A percentile compares a stretch with the other conserved stretches of the same genome.
Evolutionary conservation across 306 rosid genomes (phyloP).

Genomic region (Crataegus laevigata): DNA sequence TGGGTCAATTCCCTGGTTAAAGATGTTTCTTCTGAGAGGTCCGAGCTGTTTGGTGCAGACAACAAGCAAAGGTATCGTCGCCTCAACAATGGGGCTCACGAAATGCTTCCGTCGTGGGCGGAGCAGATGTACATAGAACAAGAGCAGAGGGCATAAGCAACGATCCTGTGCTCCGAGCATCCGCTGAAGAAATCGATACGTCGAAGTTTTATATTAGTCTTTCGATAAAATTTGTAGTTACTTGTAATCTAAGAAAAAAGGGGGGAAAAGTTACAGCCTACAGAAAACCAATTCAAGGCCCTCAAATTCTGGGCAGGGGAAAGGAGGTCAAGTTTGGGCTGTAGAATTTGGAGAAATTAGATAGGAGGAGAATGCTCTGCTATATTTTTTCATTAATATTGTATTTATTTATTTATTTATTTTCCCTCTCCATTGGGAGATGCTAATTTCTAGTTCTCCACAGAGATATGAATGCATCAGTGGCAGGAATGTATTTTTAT

Average conservation of each 20-base stretch:
- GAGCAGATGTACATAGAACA: conserved; percentile 90
- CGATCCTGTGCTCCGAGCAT: conserved; percentile 29
- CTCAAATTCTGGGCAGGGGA: conserved; percentile 25
- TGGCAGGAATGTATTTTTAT: conserved; percentile 2
- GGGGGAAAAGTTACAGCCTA: neutral
- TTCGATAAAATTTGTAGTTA: conserved; percentile 27
- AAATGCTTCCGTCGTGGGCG: conserved; percentile 75
- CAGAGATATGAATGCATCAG: conserved; percentile 14
- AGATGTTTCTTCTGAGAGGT: conserved; percentile 57
- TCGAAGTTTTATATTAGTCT: conserved; percentile 25
- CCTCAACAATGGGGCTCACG: conserved; percentile 45
- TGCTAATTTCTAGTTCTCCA: conserved; percentile 3
- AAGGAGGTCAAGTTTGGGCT: conserved; percentile 26
- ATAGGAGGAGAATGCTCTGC: conserved; percentile 14
- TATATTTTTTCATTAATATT: conserved; percentile 38
- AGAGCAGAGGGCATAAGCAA: conserved; percentile 78
- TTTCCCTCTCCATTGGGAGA: conserved; percentile 8
- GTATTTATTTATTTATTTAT: conserved; percentile 56
- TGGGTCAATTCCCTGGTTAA: conserved; percentile 89
- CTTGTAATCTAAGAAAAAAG: conserved; percentile 8
- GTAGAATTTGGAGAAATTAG: conserved; percentile 25
- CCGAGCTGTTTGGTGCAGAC: conserved; percentile 37
- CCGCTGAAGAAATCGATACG: conserved; percentile 46
- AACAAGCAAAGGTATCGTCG: conserved; percentile 38
- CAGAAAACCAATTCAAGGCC: conserved; percentile 30